These are phyloP conservation scores for Tetrahymena borealis DNA, from an alignment of 73 alveolate species.

Conservation along the genomic window DNA sequence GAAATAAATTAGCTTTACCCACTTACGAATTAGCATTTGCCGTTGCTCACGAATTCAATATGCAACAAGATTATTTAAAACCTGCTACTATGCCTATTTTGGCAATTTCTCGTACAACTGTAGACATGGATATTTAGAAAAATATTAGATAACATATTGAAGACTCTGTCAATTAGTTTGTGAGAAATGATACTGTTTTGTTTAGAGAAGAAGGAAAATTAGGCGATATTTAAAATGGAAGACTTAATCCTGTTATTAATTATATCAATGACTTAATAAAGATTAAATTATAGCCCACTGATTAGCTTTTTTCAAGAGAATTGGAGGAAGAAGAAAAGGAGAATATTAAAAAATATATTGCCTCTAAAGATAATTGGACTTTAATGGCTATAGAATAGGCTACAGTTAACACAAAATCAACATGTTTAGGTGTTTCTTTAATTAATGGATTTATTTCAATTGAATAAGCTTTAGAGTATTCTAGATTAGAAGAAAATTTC, in stretches of 20 bases:
- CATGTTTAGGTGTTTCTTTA: conserved; percentile 4
- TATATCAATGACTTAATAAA: conserved; percentile 8
- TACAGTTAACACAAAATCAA: conserved; percentile 26
- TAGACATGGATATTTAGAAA: conserved; percentile 19
- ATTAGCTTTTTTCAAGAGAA: conserved; percentile 3
- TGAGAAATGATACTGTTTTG: conserved; percentile 28
- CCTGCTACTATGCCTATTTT: conserved; percentile 37
- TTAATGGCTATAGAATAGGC: conserved; percentile 6
- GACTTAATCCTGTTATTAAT: conserved; percentile 13
- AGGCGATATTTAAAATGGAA: conserved; percentile 9
- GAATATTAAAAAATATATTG: background rate
- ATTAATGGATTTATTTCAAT: conserved; percentile 4
- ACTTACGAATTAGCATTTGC: conserved; percentile 15
- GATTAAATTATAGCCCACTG: conserved; percentile 5
- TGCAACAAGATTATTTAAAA: conserved; percentile 21
- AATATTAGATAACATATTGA: conserved; percentile 34
- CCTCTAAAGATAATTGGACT: conserved; percentile 21
- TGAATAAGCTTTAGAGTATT: conserved; percentile 13
- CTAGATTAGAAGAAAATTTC: conserved; percentile 39
- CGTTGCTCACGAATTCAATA: conserved; percentile 42
- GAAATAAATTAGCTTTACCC: conserved; percentile 33
- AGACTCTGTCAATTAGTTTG: conserved; percentile 1
- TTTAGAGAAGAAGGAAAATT: conserved; percentile 30
- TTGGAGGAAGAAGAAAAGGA: conserved; percentile 4
- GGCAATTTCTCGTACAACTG: conserved; percentile 7